Base-by-base conservation (phyloP, 257 asterid species). In the Nicotiana otophora region DNA sequence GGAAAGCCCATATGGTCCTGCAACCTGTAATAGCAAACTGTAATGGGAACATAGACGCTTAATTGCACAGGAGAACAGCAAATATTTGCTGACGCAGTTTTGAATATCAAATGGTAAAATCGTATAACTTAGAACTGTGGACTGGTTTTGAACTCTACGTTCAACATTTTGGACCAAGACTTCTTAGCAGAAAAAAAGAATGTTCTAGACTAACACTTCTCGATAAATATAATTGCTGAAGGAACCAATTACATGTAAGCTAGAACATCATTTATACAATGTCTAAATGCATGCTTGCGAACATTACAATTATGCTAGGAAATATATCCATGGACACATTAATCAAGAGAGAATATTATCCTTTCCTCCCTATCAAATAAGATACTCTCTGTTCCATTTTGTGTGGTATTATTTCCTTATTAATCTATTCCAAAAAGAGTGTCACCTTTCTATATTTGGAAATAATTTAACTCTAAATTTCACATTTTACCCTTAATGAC, bases 1-100 rank as follows among this genome's bases (percentile, higher is more conserved):
- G 62, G 98, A 92, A 85, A 94, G 97, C 63, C 94, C 98, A 89
- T 89, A 87, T 72, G 90, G 89, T 81, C 98, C 98, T 15, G 98
- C 89, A 91, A 93, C 94, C 99, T 96, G 89, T 48, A 85, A 87
- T 68, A 55, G 53, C 82, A 85, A 81, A 53, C 54, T 86, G 51
- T 76, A 42, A 48, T 42, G 26, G 55, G 68, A 66, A 14, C 20
- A 70, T 70, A 42, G 20, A 72, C 17, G 39, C 33, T 39, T 69
- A 39, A 39, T 36, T 19, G 19, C 31, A 69, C 57, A 70, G 60
- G 23, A 39, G 58, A 70, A 42, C 33, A 70, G 46, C 6, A 20
- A 70, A n/a, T 39, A 42, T 42, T 42, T 70, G 58, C 58, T 42
- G 60, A 42, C 23, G 60, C 58, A 70, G 58, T 39, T 6, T 39